A percentile compares a stretch with the other conserved stretches of the same genome.
Conservation (phyloP, 1,139 yeast species). For the Pichia norvegensis region DNA sequence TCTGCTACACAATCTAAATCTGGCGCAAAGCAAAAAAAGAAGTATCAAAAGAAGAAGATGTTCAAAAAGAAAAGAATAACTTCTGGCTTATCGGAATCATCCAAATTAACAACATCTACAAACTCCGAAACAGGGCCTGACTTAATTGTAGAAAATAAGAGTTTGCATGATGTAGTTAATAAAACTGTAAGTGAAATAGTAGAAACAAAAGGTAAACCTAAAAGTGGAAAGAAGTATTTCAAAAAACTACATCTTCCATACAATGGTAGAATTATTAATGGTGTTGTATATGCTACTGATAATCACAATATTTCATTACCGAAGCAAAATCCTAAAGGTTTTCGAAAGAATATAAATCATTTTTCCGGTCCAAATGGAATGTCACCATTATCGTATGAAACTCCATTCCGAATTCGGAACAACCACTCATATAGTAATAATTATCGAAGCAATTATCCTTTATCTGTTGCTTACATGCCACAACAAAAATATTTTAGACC, state of each 20-base stretch:
- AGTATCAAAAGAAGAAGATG: neutral
- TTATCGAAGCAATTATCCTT: neutral
- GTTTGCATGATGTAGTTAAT: neutral
- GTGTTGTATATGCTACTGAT: neutral
- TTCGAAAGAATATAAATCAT: neutral
- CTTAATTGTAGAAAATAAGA: neutral
- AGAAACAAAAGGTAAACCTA: neutral
- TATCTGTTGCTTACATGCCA: neutral
- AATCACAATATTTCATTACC: neutral
- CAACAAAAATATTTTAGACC: neutral
- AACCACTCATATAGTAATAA: conserved; percentile 7
- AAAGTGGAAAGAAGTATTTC: neutral
- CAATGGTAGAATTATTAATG: neutral
- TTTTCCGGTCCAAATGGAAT: conserved; percentile 1
- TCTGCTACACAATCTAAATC: neutral
- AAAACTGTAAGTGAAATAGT: neutral
- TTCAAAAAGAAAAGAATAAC: neutral
- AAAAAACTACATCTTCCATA: neutral
- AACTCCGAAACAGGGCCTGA: neutral
- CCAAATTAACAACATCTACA: neutral
- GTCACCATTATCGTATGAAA: conserved; percentile 5
- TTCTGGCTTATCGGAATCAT: neutral
- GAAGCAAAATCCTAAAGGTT: neutral
- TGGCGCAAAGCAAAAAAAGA: neutral
- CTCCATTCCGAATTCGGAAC: conserved; percentile 5